These are phyloP conservation scores for Claviceps pusilla DNA, from an alignment of 2,329 filamentous ascomycete genomes.

Conservation along the genomic window DNA sequence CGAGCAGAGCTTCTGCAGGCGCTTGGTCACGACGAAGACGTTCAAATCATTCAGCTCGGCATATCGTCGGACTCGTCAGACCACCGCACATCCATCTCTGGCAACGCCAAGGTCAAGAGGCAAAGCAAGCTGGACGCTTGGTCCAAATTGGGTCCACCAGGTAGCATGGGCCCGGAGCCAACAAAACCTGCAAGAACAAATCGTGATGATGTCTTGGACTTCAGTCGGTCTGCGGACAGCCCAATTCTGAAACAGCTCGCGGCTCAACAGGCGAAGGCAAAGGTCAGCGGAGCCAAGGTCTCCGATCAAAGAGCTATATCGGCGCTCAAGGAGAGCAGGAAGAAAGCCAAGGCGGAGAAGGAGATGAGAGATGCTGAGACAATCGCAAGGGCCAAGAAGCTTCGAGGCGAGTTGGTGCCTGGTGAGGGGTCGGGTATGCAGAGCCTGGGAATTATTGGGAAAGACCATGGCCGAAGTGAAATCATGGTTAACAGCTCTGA, in stretches of 20 bases:
- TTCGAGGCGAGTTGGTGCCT: conserved; percentile 23
- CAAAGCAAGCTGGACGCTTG: conserved; percentile 48
- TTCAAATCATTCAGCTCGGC: conserved; percentile 31
- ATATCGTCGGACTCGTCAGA: conserved; percentile 12
- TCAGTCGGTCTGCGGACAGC: conserved; percentile 32
- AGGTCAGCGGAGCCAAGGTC: conserved; percentile 15
- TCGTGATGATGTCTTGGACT: conserved; percentile 31
- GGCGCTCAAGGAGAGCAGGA: conserved; percentile 53
- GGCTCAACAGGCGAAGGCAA: conserved; percentile 19
- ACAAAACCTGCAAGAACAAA: conserved; percentile 19
- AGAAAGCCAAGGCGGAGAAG: conserved; percentile 60
- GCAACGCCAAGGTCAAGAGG: conserved; percentile 30
- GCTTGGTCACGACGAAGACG: conserved; percentile 41
- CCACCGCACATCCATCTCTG: conserved; percentile 10
- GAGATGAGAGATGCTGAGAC: conserved; percentile 56
- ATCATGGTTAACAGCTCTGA: conserved; percentile 84
- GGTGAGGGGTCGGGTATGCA: conserved; percentile 68
- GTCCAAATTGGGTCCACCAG: conserved; percentile 34
- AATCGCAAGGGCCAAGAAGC: conserved; percentile 49
- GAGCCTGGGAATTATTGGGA: conserved; percentile 57
- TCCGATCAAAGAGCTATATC: conserved; percentile 24
- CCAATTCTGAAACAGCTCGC: conserved; percentile 32
- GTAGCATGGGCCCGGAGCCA: conserved; percentile 12
- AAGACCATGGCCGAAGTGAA: conserved; percentile 68
- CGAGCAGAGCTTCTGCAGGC: conserved; percentile 65